Base-by-base conservation (phyloP, 495 filamentous ascomycete species). In the Clohesyomyces aquaticus region DNA sequence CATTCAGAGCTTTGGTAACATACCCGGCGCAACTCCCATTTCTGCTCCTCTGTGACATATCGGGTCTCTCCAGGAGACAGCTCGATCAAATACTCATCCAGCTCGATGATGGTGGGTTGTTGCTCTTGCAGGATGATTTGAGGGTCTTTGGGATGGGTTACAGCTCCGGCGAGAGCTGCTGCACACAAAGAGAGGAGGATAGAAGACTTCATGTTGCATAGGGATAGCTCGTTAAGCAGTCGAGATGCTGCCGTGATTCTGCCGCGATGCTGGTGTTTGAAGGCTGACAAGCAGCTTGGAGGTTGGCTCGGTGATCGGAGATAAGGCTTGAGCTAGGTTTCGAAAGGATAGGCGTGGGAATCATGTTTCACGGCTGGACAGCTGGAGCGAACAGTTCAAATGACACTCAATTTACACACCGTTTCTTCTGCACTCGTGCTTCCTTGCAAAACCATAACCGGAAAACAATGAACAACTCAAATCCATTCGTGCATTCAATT, bases 31-130 rank as follows among this genome's bases (percentile, higher is more conserved):
- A 98, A 78, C 66, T 83, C 85, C 89, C 95, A 96, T 77, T 98
- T 98, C 77, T 96, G 86, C 27, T 96, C 91, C 68, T 98, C 93
- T 0, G 89, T 93, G 23, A 96, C 87, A 89, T 90, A 95, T 77
- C 79, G 76, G 22, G 85, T 91, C 66, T 91, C 82, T 60, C 89
- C 91, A n/a, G 91, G 93, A 16, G 83, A 79, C n/a, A 96, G 77
- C 79, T 98, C 93, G 62, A 98, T 88, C 32, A 94, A 81, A 70
- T 82, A 96, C 68, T 81, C 80, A 53, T 88, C 82, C 21, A 28
- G 42, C 46, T 66, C 63, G 10, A 49, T 32, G 29, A 50, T 35
- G 35, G 55, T 55, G 1, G 57, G 66, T 11, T 55, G 27, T 26
- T 38, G 47, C 16, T 69, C 61, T 29, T 69, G 61, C 11, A 69